phyloP scores from a whole-genome alignment of 2,329 filamentous ascomycete species.

The Sporothrix pseudoabietina region DNA sequence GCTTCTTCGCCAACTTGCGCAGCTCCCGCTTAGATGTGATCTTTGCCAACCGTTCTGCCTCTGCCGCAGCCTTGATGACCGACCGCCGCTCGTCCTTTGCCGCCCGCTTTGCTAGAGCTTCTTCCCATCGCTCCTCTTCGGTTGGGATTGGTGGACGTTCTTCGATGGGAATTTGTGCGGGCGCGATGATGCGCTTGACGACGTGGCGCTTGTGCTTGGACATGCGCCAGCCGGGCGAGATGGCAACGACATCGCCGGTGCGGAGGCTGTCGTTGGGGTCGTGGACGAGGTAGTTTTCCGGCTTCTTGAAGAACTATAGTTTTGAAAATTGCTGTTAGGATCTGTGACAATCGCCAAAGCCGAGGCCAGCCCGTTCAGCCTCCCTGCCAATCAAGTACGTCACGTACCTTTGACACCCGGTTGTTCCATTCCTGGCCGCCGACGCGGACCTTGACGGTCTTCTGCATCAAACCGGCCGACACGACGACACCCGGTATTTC shows the following conservation, averaged over 20 bases:
- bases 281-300: constrained; percentile 70
- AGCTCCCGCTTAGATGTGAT: constrained; percentile 26
- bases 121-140: constrained; percentile 60
- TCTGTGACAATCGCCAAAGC: no score
- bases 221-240: constrained; percentile 66
- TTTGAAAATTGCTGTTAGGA: background rate
- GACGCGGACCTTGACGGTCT: constrained; percentile 76
- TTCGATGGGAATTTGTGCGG: constrained; percentile 63
- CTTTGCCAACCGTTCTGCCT: constrained; percentile 28
- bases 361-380: background rate
- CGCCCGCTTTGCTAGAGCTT: constrained; percentile 56
- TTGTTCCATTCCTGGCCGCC: constrained; percentile 72
- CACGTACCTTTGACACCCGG: constrained; percentile 68
- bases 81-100: constrained; percentile 59
- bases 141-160: constrained; percentile 67
- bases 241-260: constrained; percentile 73
- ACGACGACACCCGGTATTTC: constrained; percentile 71
- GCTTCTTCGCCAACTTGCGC: constrained; percentile 27
- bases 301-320: constrained; percentile 63
- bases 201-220: constrained; percentile 71
- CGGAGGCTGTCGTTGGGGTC: constrained; percentile 74
- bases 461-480: constrained; percentile 74
- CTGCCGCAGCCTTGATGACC: constrained; percentile 38
- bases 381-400: background rate
- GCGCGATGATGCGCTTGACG: constrained; percentile 73